phyloP scores from a whole-genome alignment of 139 green algal species.

The Microglena sp. region DNA sequence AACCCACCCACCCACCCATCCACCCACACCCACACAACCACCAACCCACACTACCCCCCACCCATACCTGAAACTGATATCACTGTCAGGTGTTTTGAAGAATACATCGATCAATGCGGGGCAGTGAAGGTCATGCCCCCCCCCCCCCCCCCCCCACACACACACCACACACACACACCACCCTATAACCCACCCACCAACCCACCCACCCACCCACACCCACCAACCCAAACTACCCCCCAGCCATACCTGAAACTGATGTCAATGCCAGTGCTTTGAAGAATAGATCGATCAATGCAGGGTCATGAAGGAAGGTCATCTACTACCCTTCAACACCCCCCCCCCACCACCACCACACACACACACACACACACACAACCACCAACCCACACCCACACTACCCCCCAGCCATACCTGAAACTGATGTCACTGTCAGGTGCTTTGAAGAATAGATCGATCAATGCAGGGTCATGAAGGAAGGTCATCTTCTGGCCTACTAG shows the following conservation, averaged over 20 bases:
- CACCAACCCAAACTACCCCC: neutral
- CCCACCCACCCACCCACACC: neutral
- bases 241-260: neutral
- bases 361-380: neutral
- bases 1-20: neutral
- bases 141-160: too few species aligned
- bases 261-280: conserved; percentile 37
- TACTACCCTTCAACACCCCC: too few species aligned
- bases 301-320: conserved; percentile 56
- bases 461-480: conserved; percentile 39
- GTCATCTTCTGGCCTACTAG: conserved; percentile 45
- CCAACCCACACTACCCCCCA: neutral
- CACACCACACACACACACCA: too few species aligned
- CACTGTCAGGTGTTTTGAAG: conserved; percentile 36
- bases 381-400: neutral
- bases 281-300: conserved; percentile 38
- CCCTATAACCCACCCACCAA: neutral
- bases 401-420: conserved; percentile 35
- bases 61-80: conserved; percentile 49
- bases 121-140: conserved; percentile 34
- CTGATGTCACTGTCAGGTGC: conserved; percentile 38
- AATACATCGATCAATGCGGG: conserved; percentile 39
- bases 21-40: neutral
- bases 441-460: conserved; percentile 50
- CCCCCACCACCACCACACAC: too few species aligned